Base-by-base conservation (phyloP, 2,329 filamentous ascomycete genomes). In the Pseudovirgaria hyperparasitica region DNA sequence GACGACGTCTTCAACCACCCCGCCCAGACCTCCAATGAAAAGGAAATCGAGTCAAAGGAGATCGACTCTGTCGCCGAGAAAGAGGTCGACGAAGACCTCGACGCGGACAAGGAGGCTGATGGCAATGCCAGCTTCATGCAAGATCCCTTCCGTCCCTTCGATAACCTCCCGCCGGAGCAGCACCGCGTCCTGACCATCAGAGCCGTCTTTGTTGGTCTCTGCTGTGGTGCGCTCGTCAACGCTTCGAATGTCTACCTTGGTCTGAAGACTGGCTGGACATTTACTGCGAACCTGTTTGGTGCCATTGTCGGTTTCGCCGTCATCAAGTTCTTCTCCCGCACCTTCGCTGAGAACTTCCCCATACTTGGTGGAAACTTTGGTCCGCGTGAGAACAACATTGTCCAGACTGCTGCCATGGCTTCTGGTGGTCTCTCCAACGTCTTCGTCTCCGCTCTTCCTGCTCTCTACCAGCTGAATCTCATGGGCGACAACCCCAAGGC, bases 201-300 rank as follows among this genome's bases (percentile, higher is more conserved):
- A 23, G 68, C 70, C 10, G 49, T 75, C 14, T 30, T 71, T 20
- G 52, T 69, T 18, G 70, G 71, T 23, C 60, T 66, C 29, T 41
- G 67, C 22, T 62, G 71, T 16, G 71, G 71, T 24, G 67, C 63
- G 10, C 56, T 75, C 6, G 68, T 74, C 37, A 72, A 72, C 39
- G 67, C 69, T 7, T 72, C 68, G 31, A 75, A 75, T 42, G 57
- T 75, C 22, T 75, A 75, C 38, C 60, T 75, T 15, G 69, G 69
- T 58, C 51, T 57, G 16, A 60, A 60, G 47, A 55, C 56, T 5
- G 56, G 56, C 16, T 58, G 55, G 55, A 58, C 54, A 1, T 58
- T 58, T 31, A 42, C 43, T 19, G 63, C 61, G 16, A 42, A 33
- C 22, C 29, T 39, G 18, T 36, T 40, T 35, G 37, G 42, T 20